These are phyloP conservation scores for Aspergillus fischeri DNA, from an alignment of 2,329 filamentous ascomycete genomes.

Conservation along the genomic window DNA sequence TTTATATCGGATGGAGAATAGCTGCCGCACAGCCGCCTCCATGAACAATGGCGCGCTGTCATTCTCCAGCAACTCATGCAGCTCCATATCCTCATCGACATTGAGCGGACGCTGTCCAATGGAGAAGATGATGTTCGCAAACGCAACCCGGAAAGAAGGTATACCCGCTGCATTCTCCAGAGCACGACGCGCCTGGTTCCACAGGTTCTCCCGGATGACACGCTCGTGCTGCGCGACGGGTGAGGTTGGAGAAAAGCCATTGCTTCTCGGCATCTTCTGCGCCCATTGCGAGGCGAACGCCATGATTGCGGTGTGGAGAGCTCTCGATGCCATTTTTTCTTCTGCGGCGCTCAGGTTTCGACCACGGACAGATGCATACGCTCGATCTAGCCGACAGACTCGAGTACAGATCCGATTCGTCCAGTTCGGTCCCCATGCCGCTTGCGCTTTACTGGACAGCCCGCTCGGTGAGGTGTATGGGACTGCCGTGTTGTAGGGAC, in stretches of 20 bases:
- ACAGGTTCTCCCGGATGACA: slow-evolving; percentile 36
- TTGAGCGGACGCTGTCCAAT: slow-evolving; percentile 40
- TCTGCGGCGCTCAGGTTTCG: slow-evolving; percentile 34
- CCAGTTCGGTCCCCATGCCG: slow-evolving; percentile 38
- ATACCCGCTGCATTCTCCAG: slow-evolving; percentile 36
- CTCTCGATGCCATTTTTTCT: slow-evolving; percentile 36
- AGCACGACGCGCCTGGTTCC: slow-evolving; percentile 41
- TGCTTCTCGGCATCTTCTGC: slow-evolving; percentile 15
- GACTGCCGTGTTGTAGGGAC: slow-evolving; percentile 34
- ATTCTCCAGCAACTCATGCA: slow-evolving; percentile 20
- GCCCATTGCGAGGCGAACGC: slow-evolving; percentile 44
- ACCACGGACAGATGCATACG: slow-evolving; percentile 34
- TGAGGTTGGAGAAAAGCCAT: slow-evolving; percentile 4
- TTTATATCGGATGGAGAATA: slow-evolving; percentile 29
- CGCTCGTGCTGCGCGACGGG: slow-evolving; percentile 30
- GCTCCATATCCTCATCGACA: slow-evolving; percentile 8
- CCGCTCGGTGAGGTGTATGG: slow-evolving; percentile 12
- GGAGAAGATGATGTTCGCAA: slow-evolving; percentile 46
- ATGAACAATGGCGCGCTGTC: slow-evolving; percentile 34
- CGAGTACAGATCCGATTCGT: slow-evolving; percentile 42
- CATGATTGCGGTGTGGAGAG: slow-evolving; percentile 41
- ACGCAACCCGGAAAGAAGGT: slow-evolving; percentile 44
- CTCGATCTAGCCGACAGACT: slow-evolving; percentile 40
- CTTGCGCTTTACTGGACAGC: slow-evolving; percentile 11
- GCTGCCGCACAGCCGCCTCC: slow-evolving; percentile 38